Base-by-base conservation (phyloP, 805 yeast genomes). In the Starmerella khaoyaiensis region DNA sequence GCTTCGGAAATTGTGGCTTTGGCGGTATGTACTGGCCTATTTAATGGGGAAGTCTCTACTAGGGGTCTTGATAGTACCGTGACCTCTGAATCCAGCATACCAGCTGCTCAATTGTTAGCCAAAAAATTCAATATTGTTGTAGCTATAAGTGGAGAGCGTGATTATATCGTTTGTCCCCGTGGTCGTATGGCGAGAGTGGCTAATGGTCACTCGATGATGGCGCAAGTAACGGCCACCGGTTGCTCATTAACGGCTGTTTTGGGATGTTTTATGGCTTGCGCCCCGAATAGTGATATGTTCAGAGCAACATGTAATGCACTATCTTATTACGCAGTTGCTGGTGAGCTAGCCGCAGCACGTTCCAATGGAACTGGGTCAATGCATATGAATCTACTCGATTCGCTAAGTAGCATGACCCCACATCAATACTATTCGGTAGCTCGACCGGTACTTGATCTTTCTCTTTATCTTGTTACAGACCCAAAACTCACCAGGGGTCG, bases 1-100 rank as follows among this genome's bases (percentile, higher is more conserved):
- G 68, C 73, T 10, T 82, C 87, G n/a, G 96, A 84, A 51, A 78
- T 84, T 7, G 45, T 63, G 21, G 59, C 76, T 2, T 21, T 46
- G 26, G 47, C 47, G 6, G 35, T 33, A 11, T 18, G 36, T 30
- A 27, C 44, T 5, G 32, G 26, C 17, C 25, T 23, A 1, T 15
- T 33, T 4, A 5, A 24, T 12, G 26, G 31, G 19, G 34, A 21
- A 6, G 74, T 76, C 0, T 37, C 27, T 8, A 41, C 44, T 3
- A 30, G 49, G 3, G 52, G 52, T 8, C 39, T 47, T n/a, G 52
- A 48, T 39, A 40, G 46, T 33, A 28, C 44, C 7, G 16, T 45
- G 17, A 34, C 44, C 6, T 19, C 46, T 10, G 48, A 44, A 19
- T 33, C 39, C 3, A 48, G 36, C 10, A 22, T 44, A 15, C 42